Evolutionary conservation across 768 basidiomycete genomes (phyloP).

Genomic region (Suillus clintonianus): DNA sequence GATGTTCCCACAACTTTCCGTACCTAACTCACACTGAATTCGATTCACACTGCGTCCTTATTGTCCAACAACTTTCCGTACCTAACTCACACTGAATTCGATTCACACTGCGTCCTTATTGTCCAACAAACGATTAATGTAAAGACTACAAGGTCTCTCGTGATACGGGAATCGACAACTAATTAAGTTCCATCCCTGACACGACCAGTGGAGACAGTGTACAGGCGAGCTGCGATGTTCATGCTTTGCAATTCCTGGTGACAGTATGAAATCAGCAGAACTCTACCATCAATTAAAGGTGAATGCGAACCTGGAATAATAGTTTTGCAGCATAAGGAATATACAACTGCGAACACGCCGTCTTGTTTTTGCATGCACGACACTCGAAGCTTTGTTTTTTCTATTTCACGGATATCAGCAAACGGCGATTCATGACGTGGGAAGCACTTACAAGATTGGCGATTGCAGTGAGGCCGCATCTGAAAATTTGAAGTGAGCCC

Average conservation of each 20-base stretch:
- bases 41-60: neutral
- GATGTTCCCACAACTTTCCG: no score
- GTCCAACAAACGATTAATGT: neutral
- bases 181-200: constrained; percentile 55
- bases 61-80: neutral
- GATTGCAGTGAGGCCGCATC: constrained; percentile 95
- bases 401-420: constrained; percentile 31
- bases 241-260: constrained; percentile 88
- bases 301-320: constrained; percentile 78
- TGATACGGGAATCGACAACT: neutral
- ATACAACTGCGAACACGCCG: constrained; percentile 86
- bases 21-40: neutral
- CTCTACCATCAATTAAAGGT: neutral
- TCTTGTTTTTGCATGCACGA: constrained; percentile 96
- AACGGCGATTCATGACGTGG: neutral
- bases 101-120: neutral
- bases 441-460: constrained; percentile 80
- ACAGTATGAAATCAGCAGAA: constrained; percentile 1
- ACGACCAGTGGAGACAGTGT: constrained; percentile 85
- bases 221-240: constrained; percentile 89
- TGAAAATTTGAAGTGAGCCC: constrained; percentile 30
- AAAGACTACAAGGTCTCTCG: constrained; percentile 35
- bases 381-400: constrained; percentile 99
- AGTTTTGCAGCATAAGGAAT: constrained; percentile 98
- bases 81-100: neutral